Base-by-base conservation (phyloP, 805 yeast species). In the Lipomyces starkeyi region DNA sequence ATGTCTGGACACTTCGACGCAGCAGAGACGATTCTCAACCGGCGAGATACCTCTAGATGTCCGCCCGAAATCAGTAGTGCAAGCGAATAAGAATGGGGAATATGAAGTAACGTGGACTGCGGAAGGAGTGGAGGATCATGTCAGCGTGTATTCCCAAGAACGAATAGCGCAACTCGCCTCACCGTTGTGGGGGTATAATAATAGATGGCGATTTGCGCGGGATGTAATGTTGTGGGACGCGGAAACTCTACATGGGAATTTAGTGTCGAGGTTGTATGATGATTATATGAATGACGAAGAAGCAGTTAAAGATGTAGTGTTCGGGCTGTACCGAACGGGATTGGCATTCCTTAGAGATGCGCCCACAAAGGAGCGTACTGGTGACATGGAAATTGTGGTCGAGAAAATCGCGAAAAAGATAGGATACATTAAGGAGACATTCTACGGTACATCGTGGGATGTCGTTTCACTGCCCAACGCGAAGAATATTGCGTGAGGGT, bases 391-490 rank as follows among this genome's bases (percentile, higher is more conserved):
- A 22, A 67, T 74, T 35, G 66, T 73, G 62, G 84, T 79, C 72
- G 85, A 79, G 76, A 74, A 65, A 74, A 84, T 83, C 58, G 87
- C 89, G 11, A 75, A 80, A 61, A 80, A 84, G 67, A 85, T 89
- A 62, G 94, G 93, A 0, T 89, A 89, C 73, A 80, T 90, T 62
- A 88, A 87, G 71, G 81, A 84, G 64, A 90, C 95, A 0, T 88
- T 90, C 73, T 89, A 89, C 74, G 95, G 94, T 0, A 81, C 85
- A 7, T 81, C 87, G 4, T 90, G 90, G 79, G 90, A 90, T 74
- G 93, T 90, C 7, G 83, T 82, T 62, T 80, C 84, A 9, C 75
- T 75, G 2, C 82, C 84, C 3, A 80, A 82, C 63, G 89, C 93
- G 13, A 85, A 83, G 64, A 89, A 90, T 72, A 87, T 90, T 61